These are phyloP conservation scores for Septoria petroselini DNA, from an alignment of 2,329 filamentous ascomycete genomes.

Conservation along the genomic window DNA sequence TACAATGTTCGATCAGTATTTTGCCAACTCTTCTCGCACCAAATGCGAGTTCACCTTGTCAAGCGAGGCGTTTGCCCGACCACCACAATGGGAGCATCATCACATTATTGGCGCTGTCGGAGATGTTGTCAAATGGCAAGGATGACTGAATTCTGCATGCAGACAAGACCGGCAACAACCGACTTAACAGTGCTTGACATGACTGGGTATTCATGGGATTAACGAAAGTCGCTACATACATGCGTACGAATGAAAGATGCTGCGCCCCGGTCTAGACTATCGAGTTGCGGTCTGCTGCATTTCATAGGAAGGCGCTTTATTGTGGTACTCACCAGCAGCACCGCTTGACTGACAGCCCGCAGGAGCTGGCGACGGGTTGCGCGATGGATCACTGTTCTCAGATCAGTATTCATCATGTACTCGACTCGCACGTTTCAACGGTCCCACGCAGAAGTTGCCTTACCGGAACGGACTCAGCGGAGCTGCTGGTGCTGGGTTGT, in stretches of 20 bases:
- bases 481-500: constrained; percentile 24
- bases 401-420: constrained; percentile 12
- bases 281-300: constrained; percentile 20
- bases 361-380: constrained; percentile 20
- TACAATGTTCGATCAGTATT: neutral
- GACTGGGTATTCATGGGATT: constrained; percentile 17
- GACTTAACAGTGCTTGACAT: constrained; percentile 6
- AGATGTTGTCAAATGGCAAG: constrained; percentile 3
- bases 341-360: constrained; percentile 12
- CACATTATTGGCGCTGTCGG: neutral
- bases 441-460: constrained; percentile 1
- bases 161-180: constrained; percentile 14
- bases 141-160: constrained; percentile 7
- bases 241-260: constrained; percentile 13
- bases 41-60: no score
- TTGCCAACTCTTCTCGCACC: no score
- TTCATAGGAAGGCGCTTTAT: constrained; percentile 14
- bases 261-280: constrained; percentile 13
- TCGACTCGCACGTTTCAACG: neutral
- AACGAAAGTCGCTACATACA: constrained; percentile 8
- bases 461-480: constrained; percentile 26
- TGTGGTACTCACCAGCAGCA: constrained; percentile 20
- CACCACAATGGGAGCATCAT: no score
- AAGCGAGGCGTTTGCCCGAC: no score
- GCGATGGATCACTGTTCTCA: constrained; percentile 16